Conservation (phyloP, 2,329 filamentous ascomycete species). For the Paecilomyces niveus region DNA sequence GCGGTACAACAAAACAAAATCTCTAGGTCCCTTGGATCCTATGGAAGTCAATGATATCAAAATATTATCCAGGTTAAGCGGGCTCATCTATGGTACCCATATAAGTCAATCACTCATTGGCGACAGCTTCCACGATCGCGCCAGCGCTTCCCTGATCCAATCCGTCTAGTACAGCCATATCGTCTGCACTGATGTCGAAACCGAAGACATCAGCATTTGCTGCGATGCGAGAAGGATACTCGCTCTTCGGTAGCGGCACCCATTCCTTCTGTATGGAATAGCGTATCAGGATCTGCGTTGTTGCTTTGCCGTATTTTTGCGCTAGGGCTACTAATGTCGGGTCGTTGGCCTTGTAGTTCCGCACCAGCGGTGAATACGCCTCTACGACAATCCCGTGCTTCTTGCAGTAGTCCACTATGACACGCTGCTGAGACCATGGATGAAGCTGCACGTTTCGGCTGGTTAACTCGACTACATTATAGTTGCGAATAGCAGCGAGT, state of each 20-base stretch:
- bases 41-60: slow-evolving; percentile 3
- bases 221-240: slow-evolving; percentile 58
- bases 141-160: slow-evolving; percentile 45
- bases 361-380: slow-evolving; percentile 50
- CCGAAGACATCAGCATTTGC: slow-evolving; percentile 59
- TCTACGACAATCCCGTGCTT: slow-evolving; percentile 46
- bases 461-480: not conserved
- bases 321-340: slow-evolving; percentile 57
- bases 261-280: slow-evolving; percentile 77
- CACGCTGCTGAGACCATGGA: slow-evolving; percentile 62
- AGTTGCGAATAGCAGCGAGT: slow-evolving; percentile 14
- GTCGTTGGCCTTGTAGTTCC: slow-evolving; percentile 66
- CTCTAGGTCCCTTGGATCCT: not conserved
- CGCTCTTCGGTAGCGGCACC: slow-evolving; percentile 68
- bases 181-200: slow-evolving; percentile 50
- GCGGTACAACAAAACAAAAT: slow-evolving; percentile 2
- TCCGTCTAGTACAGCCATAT: slow-evolving; percentile 49
- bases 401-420: slow-evolving; percentile 50
- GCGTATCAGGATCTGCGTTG: slow-evolving; percentile 70
- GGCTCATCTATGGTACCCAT: not conserved
- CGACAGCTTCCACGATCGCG: slow-evolving; percentile 41
- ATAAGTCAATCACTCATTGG: slow-evolving; percentile 27
- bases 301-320: slow-evolving; percentile 64
- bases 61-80: not conserved
- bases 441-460: slow-evolving; percentile 48